Base-by-base conservation (phyloP, 2,329 filamentous ascomycete genomes). In the Fusarium buharicum region DNA sequence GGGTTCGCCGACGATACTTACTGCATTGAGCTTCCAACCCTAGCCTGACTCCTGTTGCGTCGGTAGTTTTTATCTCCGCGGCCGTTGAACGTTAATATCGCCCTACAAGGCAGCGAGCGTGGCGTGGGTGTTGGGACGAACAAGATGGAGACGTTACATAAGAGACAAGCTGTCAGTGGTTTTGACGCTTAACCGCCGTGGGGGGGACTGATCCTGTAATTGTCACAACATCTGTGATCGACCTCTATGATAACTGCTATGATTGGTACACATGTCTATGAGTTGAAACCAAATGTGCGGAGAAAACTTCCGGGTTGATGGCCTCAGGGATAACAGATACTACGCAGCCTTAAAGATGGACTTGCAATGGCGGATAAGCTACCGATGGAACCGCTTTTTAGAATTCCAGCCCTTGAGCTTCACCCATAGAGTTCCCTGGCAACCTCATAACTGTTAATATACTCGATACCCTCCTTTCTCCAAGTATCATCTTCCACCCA, bases 401-500 rank as follows among this genome's bases (percentile, higher is more conserved):
- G 22, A 24, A 24, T 24, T 24, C 22, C 6, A 24, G 22, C 22
- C 8, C 22, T 24, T 24, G 22, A 24, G 22, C 22, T 24, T 24
- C 4, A 24, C 22, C 55, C 66, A 34, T 69, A 70, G 2, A 70
- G 7, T n/a, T 70, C 68, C n/a, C 68, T 45, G 5, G 67, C 64
- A 11, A 70, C 59, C 16, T 66, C 66, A 28, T 64, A 65, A 9
- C 54, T 66, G 16, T 70, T 70, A 6, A 70, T 70, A 38, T 41
- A 70, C 1, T 48, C 52, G n/a, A 83, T 83, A 1, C 75, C 78
- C 56, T 81, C 78, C 38, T 77, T 77, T 33, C 81, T 75, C 70
- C 76, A 83, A 1, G 75, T 81, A 59, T 84, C 81, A 2, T 73
- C 68, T 59, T 84, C 82, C 1, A 82, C 71, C 69, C 75, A 79